Conservation (phyloP, 1,284 basidiomycete genomes). For the Stereum hirsutum region DNA sequence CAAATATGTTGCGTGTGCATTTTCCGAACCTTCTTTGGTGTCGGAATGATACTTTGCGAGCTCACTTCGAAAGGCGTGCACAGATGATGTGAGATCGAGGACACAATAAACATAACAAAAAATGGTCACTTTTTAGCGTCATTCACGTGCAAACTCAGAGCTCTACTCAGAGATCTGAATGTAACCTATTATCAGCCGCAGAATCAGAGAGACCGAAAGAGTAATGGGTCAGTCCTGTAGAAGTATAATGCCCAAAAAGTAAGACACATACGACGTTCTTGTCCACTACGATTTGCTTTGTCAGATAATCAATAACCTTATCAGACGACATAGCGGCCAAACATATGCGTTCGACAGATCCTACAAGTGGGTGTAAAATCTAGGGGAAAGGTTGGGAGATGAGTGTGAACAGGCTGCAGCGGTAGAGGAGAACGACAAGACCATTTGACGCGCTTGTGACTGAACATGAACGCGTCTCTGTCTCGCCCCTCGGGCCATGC, state of each 20-base stretch:
- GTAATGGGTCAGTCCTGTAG: too few species aligned
- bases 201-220: too few species aligned
- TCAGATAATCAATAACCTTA: conserved; percentile 4
- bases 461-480: too few species aligned
- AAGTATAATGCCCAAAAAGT: neutral
- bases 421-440: too few species aligned
- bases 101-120: neutral
- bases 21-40: neutral
- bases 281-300: conserved; percentile 3
- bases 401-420: too few species aligned
- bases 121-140: conserved; percentile 5
- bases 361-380: too few species aligned
- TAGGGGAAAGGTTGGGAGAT: too few species aligned
- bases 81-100: neutral
- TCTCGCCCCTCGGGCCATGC: too few species aligned
- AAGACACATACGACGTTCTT: conserved; percentile 3
- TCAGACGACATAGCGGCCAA: conserved; percentile 3
- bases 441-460: too few species aligned
- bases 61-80: neutral
- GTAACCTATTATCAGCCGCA: too few species aligned
- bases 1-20: conserved; percentile 4
- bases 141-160: conserved; percentile 4
- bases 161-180: conserved; percentile 6
- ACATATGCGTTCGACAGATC: too few species aligned
- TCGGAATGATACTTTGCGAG: conserved; percentile 3